Conservation (phyloP, 768 basidiomycete species). For the Rhodotorula paludigena region DNA sequence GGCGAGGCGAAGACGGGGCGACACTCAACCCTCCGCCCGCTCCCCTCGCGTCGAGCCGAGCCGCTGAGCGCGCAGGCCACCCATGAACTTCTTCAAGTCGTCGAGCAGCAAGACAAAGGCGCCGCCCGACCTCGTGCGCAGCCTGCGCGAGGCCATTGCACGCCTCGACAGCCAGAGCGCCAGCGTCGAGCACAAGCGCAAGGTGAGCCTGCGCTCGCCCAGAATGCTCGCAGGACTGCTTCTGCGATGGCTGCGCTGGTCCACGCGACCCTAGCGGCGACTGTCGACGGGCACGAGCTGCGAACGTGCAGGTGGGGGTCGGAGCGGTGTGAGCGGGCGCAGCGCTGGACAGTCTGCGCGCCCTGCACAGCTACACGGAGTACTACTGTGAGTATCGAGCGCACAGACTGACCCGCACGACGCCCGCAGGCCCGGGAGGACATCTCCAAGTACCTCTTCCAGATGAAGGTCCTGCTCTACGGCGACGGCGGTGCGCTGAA, state of each 20-base stretch:
- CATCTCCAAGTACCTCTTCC: constrained; percentile 78
- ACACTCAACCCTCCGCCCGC: not conserved
- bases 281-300: not conserved
- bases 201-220: constrained; percentile 61
- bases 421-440: constrained; percentile 72
- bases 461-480: constrained; percentile 78
- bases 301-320: constrained; percentile 4
- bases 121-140: constrained; percentile 78
- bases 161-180: constrained; percentile 69
- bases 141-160: constrained; percentile 70
- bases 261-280: too few species aligned
- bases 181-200: constrained; percentile 69
- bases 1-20: too few species aligned
- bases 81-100: constrained; percentile 85
- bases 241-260: too few species aligned
- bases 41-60: too few species aligned
- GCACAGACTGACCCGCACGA: not conserved
- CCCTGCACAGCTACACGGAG: too few species aligned
- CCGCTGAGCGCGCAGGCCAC: not conserved
- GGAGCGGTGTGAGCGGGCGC: not conserved
- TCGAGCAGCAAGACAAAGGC: constrained; percentile 60
- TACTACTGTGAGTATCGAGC: too few species aligned
- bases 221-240: too few species aligned
- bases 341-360: too few species aligned
- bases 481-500: constrained; percentile 82